Conservation (phyloP, 2,329 filamentous ascomycete species). For the Raffaelea arxii region DNA sequence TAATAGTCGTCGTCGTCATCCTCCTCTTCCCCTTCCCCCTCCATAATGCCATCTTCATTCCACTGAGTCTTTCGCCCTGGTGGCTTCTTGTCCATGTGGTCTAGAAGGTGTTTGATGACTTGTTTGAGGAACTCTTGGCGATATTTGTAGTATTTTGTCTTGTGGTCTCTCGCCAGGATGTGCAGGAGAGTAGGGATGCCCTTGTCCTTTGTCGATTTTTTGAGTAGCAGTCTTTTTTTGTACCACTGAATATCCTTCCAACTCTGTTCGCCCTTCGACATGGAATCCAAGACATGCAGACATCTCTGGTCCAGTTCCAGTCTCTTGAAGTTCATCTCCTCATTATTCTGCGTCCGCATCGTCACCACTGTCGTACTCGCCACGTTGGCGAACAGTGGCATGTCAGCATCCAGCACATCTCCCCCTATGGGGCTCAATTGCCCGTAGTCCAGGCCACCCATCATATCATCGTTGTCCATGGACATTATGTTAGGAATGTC, state of each 20-base stretch:
- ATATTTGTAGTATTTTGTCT: background rate
- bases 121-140: background rate
- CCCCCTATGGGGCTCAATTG: too few species aligned
- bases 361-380: too few species aligned
- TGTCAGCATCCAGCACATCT: background rate
- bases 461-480: background rate
- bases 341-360: too few species aligned
- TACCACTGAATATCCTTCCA: background rate
- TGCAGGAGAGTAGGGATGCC: background rate
- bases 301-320: constrained; percentile 1
- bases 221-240: background rate
- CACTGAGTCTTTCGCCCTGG: too few species aligned
- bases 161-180: background rate
- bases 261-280: background rate
- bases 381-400: too few species aligned
- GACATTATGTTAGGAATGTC: background rate
- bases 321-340: background rate
- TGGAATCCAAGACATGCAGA: background rate
- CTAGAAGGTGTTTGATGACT: background rate
- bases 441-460: too few species aligned
- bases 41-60: too few species aligned
- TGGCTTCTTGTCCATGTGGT: background rate
- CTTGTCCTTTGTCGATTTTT: background rate
- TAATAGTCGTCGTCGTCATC: too few species aligned
- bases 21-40: too few species aligned